Conservation (phyloP, 2,329 filamentous ascomycete genomes). For the Aureobasidium subglaciale region DNA sequence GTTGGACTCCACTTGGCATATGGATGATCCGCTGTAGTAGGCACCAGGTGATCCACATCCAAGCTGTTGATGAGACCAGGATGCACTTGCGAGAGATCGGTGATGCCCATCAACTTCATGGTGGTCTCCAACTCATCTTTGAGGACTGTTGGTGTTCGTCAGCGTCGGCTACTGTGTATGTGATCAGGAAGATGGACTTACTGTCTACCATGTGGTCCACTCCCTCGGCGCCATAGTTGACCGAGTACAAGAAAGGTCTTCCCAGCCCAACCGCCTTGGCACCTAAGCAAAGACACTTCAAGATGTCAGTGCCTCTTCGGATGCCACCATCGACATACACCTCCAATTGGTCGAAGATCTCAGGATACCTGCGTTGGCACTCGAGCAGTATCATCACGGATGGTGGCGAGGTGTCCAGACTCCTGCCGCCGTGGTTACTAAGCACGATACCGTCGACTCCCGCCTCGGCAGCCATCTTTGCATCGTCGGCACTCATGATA, state of each 20-base stretch:
- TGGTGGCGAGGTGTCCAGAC: conserved; percentile 45
- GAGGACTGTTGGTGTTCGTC: conserved; percentile 24
- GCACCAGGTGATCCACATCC: conserved; percentile 47
- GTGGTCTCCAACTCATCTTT: conserved; percentile 55
- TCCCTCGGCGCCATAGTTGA: conserved; percentile 54
- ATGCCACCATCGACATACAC: conserved; percentile 61
- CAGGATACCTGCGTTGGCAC: conserved; percentile 53
- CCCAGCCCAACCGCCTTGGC: conserved; percentile 57
- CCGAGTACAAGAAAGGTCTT: conserved; percentile 51
- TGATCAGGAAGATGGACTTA: background rate
- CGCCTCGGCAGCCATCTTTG: conserved; percentile 34
- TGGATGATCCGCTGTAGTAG: conserved; percentile 19
- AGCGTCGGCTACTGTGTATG: background rate
- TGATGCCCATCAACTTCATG: conserved; percentile 59
- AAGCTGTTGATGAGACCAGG: conserved; percentile 52
- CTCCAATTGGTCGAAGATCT: conserved; percentile 54
- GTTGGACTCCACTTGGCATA: conserved; percentile 15
- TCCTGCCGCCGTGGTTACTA: conserved; percentile 47
- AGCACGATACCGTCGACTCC: conserved; percentile 42
- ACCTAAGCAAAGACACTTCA: conserved; percentile 60
- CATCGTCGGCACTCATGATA: conserved; percentile 35
- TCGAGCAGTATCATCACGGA: conserved; percentile 56
- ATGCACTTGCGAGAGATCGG: conserved; percentile 52
- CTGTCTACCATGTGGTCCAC: conserved; percentile 32
- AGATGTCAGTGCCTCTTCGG: conserved; percentile 57